Conservation (phyloP, 164 flowering plant genomes). For the Tetrastigma voinierianum region DNA sequence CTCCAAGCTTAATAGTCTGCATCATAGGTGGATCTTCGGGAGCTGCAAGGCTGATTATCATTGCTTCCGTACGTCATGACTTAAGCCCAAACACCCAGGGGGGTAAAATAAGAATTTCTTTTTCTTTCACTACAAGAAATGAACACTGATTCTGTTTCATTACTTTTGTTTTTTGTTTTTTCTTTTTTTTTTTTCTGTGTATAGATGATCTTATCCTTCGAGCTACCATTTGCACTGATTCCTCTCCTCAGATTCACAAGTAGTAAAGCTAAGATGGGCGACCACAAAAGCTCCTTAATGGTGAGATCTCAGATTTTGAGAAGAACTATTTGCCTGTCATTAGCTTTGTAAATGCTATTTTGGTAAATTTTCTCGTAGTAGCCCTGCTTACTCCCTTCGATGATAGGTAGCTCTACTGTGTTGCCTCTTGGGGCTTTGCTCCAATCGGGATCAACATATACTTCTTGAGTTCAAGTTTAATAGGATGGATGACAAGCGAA, state of each 20-base stretch:
- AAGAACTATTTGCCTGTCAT: not conserved
- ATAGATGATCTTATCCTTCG: conserved; percentile 14
- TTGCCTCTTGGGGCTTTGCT: not conserved
- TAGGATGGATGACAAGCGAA: not conserved
- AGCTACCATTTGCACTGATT: conserved; percentile 15
- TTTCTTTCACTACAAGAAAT: too few relatives aligned
- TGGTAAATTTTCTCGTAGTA: too few relatives aligned
- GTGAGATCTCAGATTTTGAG: not conserved
- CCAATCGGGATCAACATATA: not conserved
- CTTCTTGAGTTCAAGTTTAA: conserved; percentile 1
- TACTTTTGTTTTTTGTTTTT: too few relatives aligned
- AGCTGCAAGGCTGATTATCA: conserved; percentile 6
- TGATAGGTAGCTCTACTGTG: not conserved
- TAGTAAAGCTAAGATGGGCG: conserved; percentile 9
- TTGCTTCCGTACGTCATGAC: not conserved
- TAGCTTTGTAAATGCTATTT: not conserved
- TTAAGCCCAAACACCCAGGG: too few relatives aligned
- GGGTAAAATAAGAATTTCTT: too few relatives aligned
- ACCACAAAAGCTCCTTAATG: conserved; percentile 3
- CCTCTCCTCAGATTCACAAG: conserved; percentile 15
- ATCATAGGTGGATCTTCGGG: conserved; percentile 7
- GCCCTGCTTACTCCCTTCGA: not conserved
- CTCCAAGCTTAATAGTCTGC: conserved; percentile 6
- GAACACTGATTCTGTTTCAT: not conserved
- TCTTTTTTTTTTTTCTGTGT: too few relatives aligned